Base-by-base conservation (phyloP, 441 rosid species). In the Jatropha podagrica region DNA sequence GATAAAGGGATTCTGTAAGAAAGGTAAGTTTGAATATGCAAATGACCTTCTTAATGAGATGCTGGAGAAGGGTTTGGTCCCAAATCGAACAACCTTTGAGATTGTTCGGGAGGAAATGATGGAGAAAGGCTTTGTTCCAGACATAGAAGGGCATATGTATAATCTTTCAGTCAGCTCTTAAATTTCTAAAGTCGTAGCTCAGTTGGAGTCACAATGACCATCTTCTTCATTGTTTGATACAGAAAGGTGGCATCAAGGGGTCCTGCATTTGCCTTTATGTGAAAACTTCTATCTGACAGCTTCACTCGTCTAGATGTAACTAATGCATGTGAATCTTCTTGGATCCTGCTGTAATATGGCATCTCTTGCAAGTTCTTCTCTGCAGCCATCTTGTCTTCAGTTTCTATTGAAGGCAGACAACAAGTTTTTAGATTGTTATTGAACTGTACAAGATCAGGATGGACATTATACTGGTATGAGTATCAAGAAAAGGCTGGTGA, bases 61-160 rank as follows among this genome's bases (percentile, higher is more conserved):
- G 93, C 77, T 94, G 83, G 95, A 94, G 89, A 89, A 84, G 82
- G 97, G 97, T 82, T 60, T 92, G 77, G 74, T 89, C 62, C 97
- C 94, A 3, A 92, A 92, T 81, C 64, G 78, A 69, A 78, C 75
- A 61, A 92, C 97, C 10, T 94, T 87, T 69, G 87, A 89, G 76
- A 87, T 88, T 74, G 83, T 94, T 74, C 88, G 58, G 80, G 85
- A 68, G 75, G 94, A 92, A 84, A 91, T 94, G 95, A 68, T 91
- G 72, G 97, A 88, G 61, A 91, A 88, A 85, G 97, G 96, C 41
- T 91, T 92, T 79, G 81, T 89, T 41, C 97, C 94, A 0, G 93
- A 91, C 80, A 87, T 90, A 75, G 84, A 91, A 81, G 93, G 96
- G 27, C 97, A 90, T 79, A 63, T 92, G 14, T 85, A 78, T 77